Conservation (phyloP, 2,329 filamentous ascomycete species). For the Furcasterigmium furcatum region DNA sequence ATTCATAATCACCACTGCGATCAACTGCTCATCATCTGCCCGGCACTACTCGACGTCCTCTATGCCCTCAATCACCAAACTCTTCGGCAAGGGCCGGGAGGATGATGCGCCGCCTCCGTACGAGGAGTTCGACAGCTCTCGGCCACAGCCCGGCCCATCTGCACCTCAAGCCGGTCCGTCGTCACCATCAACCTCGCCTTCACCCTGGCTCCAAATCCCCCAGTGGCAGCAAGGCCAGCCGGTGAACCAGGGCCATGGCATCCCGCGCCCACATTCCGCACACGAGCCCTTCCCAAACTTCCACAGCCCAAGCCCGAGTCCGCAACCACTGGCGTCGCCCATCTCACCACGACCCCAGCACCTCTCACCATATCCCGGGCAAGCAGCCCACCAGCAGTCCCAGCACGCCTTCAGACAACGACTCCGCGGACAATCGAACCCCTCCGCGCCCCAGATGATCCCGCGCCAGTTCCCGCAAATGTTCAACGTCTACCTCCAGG, state of each 20-base stretch:
- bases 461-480: slow-evolving; percentile 11
- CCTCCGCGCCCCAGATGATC: not conserved
- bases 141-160: not conserved
- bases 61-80: too few species aligned
- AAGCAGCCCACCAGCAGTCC: not conserved
- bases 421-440: not conserved
- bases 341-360: not conserved
- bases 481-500: slow-evolving; percentile 13
- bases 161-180: too few species aligned
- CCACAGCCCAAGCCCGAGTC: not conserved
- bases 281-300: not conserved
- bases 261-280: not conserved
- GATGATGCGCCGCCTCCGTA: slow-evolving; percentile 1
- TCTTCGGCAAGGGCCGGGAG: too few species aligned
- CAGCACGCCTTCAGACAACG: not conserved
- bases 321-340: not conserved
- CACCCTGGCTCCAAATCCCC: not conserved
- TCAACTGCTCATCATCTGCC: too few species aligned
- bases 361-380: not conserved
- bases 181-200: too few species aligned
- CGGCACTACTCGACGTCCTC: too few species aligned
- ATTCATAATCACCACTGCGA: too few species aligned
- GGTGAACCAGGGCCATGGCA: not conserved
- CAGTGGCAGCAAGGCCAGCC: not conserved
- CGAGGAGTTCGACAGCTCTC: not conserved